Conservation (phyloP, 345 rosid genomes). For the Chamaenerion angustifolium region DNA sequence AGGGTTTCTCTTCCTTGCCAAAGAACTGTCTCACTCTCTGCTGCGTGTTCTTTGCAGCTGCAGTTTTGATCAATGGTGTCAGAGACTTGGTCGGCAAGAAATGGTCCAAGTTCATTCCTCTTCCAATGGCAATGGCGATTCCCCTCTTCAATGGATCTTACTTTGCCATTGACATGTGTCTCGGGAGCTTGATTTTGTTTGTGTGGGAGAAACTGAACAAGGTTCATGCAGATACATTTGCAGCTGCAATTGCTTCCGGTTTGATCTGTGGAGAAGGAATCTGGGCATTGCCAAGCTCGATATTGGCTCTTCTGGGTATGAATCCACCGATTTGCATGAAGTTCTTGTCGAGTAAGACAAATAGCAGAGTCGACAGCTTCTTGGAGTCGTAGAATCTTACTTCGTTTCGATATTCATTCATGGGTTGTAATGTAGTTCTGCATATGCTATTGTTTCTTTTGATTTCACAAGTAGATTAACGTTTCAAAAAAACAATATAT, state of each 20-base stretch:
- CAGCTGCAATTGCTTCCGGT: conserved; percentile 73
- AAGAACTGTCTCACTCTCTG: conserved; percentile 58
- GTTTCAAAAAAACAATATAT: too few species aligned
- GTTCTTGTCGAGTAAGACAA: conserved; percentile 41
- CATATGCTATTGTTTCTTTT: too few species aligned
- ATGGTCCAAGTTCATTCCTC: conserved; percentile 39
- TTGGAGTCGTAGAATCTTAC: conserved; percentile 5
- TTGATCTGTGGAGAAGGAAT: conserved; percentile 70
- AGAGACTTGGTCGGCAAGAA: conserved; percentile 28
- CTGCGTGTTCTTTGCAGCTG: conserved; percentile 39
- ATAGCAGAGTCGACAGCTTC: conserved; percentile 38
- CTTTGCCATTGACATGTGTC: conserved; percentile 78
- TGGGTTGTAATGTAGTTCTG: too few species aligned
- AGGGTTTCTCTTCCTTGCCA: conserved; percentile 57
- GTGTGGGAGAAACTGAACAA: conserved; percentile 51
- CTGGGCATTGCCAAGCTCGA: conserved; percentile 60
- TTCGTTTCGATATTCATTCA: too few species aligned
- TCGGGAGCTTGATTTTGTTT: conserved; percentile 60
- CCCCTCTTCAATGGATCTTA: conserved; percentile 69
- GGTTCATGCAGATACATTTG: conserved; percentile 53
- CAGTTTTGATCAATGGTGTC: conserved; percentile 38
- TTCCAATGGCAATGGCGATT: conserved; percentile 88
- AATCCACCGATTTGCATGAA: conserved; percentile 80
- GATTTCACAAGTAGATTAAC: too few species aligned
- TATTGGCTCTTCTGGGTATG: conserved; percentile 42